These are phyloP conservation scores for Malassezia sympodialis DNA, from an alignment of 1,284 basidiomycete genomes.

Conservation along the genomic window DNA sequence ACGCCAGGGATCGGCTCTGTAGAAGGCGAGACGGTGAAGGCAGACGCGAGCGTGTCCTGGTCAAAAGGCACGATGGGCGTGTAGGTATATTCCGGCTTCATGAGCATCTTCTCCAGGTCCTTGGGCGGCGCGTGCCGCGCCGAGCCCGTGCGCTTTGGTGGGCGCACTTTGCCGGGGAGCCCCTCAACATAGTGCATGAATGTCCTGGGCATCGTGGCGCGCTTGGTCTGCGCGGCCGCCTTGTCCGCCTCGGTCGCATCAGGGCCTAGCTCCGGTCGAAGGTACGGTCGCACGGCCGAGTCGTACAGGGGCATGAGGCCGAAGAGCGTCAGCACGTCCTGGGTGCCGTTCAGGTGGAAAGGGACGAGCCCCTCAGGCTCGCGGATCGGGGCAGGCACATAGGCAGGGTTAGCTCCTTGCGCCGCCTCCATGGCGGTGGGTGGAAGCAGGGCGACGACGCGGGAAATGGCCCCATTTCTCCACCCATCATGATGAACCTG, in stretches of 20 bases:
- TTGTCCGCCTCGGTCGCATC: slow-evolving; percentile 1
- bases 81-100: slow-evolving; percentile 19
- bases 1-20: slow-evolving; percentile 6
- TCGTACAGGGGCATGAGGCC: slow-evolving; percentile 35
- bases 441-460: not conserved
- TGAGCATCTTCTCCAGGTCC: slow-evolving; percentile 13
- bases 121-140: not conserved
- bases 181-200: slow-evolving; percentile 14
- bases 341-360: slow-evolving; percentile 29
- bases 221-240: not conserved
- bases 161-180: slow-evolving; percentile 13
- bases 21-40: slow-evolving; percentile 6
- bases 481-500: not conserved
- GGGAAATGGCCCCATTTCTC: not conserved
- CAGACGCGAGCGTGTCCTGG: slow-evolving; percentile 1
- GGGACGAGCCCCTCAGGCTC: slow-evolving; percentile 5
- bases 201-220: slow-evolving; percentile 10
- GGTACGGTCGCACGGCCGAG: slow-evolving; percentile 29
- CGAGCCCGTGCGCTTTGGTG: slow-evolving; percentile 7
- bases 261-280: slow-evolving; percentile 3
- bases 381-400: slow-evolving; percentile 1
- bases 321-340: slow-evolving; percentile 31
- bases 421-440: not conserved
- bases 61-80: slow-evolving; percentile 16
- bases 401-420: not conserved